phyloP scores from a whole-genome alignment of 2,329 filamentous ascomycete genomes.

The Microdochium trichocladiopsis region DNA sequence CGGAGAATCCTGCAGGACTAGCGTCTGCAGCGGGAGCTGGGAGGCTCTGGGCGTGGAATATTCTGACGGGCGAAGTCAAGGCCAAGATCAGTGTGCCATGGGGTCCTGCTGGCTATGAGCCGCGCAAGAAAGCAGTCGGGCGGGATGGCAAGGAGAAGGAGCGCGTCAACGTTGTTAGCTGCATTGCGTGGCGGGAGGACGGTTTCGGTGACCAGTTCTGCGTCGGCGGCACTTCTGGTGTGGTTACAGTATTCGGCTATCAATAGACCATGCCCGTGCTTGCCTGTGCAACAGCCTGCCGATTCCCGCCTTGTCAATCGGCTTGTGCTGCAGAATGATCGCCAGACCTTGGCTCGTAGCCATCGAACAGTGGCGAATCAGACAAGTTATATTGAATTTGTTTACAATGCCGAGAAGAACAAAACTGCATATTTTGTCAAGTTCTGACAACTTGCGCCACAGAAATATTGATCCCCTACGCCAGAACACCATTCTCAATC shows the following conservation, averaged over 20 bases:
- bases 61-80: constrained; percentile 63
- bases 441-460: no score
- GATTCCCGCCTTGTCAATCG: no score
- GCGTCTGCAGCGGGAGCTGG: constrained; percentile 38
- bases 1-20: constrained; percentile 6
- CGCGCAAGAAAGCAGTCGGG: constrained; percentile 45
- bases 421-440: no score
- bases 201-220: constrained; percentile 60
- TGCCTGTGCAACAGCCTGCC: no score
- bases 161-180: constrained; percentile 53
- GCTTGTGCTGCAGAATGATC: no score
- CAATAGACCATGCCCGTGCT: no score
- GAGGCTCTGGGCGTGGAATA: constrained; percentile 73
- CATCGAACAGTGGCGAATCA: no score
- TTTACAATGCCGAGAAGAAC: no score
- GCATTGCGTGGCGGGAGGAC: constrained; percentile 54
- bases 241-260: constrained; percentile 56
- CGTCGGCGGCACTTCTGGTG: constrained; percentile 56
- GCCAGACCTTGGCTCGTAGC: no score
- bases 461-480: no score
- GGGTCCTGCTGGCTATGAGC: constrained; percentile 42
- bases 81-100: constrained; percentile 54
- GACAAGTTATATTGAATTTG: no score
- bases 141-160: constrained; percentile 54
- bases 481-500: background rate